These are phyloP conservation scores for Penium margaritaceum DNA, from an alignment of 139 green algal genomes.

Conservation along the genomic window DNA sequence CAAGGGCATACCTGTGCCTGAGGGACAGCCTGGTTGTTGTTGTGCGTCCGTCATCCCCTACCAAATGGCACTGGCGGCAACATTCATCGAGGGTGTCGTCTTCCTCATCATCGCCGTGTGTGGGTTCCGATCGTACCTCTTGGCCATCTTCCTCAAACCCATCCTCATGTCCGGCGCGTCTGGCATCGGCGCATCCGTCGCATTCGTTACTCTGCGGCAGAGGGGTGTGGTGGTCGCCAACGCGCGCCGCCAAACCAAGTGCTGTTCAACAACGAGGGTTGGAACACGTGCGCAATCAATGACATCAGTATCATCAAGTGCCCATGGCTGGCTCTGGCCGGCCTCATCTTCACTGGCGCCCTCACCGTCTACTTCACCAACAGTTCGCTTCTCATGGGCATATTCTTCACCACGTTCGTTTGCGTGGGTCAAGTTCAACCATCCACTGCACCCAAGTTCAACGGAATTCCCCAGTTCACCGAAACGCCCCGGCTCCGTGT, in stretches of 20 bases:
- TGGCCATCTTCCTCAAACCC: conserved; percentile 45
- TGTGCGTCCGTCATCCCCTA: no score
- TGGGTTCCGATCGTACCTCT: conserved; percentile 39
- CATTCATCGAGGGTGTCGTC: conserved; percentile 57
- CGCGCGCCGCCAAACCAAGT: conserved; percentile 10
- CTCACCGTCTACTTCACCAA: conserved; percentile 53
- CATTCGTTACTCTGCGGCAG: conserved; percentile 49
- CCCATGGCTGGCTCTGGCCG: conserved; percentile 54
- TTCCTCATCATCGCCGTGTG: conserved; percentile 55
- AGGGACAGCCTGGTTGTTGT: no score
- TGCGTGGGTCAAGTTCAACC: no score
- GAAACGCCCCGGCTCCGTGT: no score
- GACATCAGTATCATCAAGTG: conserved; percentile 49
- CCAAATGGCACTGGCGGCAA: conserved; percentile 54
- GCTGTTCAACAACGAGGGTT: conserved; percentile 42
- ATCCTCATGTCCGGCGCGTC: conserved; percentile 56
- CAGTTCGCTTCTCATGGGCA: conserved; percentile 55
- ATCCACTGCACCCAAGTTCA: no score
- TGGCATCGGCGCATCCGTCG: conserved; percentile 62
- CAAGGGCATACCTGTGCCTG: no score
- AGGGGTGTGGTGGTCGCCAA: conserved; percentile 16
- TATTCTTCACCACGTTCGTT: conserved; percentile 61
- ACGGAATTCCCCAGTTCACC: no score
- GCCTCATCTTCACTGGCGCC: conserved; percentile 56
- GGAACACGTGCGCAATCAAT: no score